Conservation (phyloP, 192 early-diverging fungal species). For the Podila minutissima region DNA sequence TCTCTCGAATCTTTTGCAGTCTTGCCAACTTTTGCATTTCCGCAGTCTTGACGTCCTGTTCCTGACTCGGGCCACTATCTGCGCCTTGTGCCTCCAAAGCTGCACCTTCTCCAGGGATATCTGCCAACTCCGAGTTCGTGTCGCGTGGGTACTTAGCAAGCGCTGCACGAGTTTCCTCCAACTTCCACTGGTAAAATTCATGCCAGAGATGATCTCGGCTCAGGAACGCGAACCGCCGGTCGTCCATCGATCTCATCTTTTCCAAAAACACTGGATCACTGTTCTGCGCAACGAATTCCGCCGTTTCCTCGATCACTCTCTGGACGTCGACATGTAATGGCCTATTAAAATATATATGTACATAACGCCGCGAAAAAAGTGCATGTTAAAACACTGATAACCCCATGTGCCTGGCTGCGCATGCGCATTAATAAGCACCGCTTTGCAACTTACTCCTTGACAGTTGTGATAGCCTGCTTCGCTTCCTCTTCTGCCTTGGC, state of each 20-base stretch:
- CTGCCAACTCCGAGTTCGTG: neutral
- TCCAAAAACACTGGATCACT: slow-evolving; percentile 7
- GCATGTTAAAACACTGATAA: neutral
- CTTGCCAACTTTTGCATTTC: slow-evolving; percentile 35
- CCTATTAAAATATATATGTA: neutral
- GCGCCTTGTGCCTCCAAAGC: too few species aligned
- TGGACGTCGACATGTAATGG: slow-evolving; percentile 27
- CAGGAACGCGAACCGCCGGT: slow-evolving; percentile 29
- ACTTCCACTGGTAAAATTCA: slow-evolving; percentile 5
- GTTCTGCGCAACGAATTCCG: slow-evolving; percentile 10
- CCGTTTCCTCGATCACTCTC: slow-evolving; percentile 32
- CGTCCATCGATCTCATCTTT: slow-evolving; percentile 4
- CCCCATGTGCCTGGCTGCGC: neutral
- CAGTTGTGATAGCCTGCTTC: neutral
- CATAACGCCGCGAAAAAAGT: neutral
- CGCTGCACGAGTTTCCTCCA: neutral
- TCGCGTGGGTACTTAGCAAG: neutral
- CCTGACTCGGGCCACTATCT: too few species aligned
- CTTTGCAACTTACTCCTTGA: neutral
- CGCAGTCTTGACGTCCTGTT: neutral
- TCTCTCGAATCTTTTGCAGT: slow-evolving; percentile 32
- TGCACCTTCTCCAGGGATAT: too few species aligned
- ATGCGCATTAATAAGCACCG: neutral
- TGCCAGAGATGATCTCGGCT: slow-evolving; percentile 22
- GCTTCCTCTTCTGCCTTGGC: slow-evolving; percentile 34